Evolutionary conservation across 2,329 filamentous ascomycete genomes (phyloP), one percentile per base, ranked within the genome.

Genomic region (Tolypocladium pustulatum): DNA sequence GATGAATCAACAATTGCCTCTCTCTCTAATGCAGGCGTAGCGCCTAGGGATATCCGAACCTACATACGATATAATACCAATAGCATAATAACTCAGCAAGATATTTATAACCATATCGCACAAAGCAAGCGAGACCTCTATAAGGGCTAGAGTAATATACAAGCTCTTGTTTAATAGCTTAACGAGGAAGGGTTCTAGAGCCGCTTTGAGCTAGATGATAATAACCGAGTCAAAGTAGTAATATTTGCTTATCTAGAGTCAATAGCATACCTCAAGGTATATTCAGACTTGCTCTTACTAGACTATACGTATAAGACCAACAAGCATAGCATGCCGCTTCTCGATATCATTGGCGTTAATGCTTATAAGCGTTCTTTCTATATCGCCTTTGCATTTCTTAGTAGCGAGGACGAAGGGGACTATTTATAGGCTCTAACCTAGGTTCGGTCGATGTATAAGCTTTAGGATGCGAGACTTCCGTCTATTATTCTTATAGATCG

Each of bases 241-340:
- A 58, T 67, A 12, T 67, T 67, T 58, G 61, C 61, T 20, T 59
- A 68, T 59, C 62, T 55, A 34, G 56, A 64, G 10, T 68, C 57
- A 53, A 32, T 67, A 3, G 54, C 20, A 54, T 67, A 65, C 43
- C 60, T 68, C 6, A 25, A 65, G 37, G 15, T 32, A 2, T 64
- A 68, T 57, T 60, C 59, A 3, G 58, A 65, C 49, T 15, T 65
- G 1, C 43, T 66, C 13, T 17, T 68, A 32, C 32, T 68, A 30
- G 61, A 65, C 41, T 67, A 56, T 52, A 66, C 58, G 9, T 66
- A 67, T 41, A 66, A 68, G 55, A 67, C 59, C 4, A 67, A 66
- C 36, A 66, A 64, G 53, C 62, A 65, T 27, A 40, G 25, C 41
- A n/a, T n/a, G n/a, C n/a, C n/a, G n/a, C n/a, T n/a, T n/a, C n/a